phyloP scores from a whole-genome alignment of 192 early-diverging fungal species.

The Mortierella claussenii region DNA sequence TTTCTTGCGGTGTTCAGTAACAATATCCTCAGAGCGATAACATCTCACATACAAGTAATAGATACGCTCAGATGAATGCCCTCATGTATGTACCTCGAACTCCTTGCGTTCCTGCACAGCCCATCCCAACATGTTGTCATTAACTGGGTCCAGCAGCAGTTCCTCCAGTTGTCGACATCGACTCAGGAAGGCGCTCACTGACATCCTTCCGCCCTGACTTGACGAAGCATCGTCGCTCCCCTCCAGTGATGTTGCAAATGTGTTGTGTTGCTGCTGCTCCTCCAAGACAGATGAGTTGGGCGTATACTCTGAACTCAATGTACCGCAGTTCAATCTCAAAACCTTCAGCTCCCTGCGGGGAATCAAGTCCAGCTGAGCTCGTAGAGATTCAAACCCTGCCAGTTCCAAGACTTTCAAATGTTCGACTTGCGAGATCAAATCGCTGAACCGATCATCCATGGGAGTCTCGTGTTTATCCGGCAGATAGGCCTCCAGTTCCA shows the following conservation, averaged over 20 bases:
- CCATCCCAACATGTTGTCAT: constrained; percentile 43
- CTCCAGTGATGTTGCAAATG: no score
- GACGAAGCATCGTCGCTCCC: background rate
- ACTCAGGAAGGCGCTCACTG: constrained; percentile 29
- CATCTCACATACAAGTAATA: no score
- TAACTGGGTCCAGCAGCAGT: constrained; percentile 23
- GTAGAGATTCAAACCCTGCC: constrained; percentile 29
- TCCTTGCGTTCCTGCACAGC: constrained; percentile 39
- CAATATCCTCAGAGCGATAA: background rate
- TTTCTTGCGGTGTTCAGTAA: background rate
- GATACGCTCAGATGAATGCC: no score
- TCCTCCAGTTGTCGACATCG: constrained; percentile 42
- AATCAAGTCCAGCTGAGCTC: constrained; percentile 15
- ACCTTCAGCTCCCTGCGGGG: constrained; percentile 25
- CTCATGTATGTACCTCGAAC: constrained; percentile 13
- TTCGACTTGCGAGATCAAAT: constrained; percentile 26
- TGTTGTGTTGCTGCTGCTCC: background rate
- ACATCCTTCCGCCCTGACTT: constrained; percentile 7
- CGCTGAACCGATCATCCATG: constrained; percentile 20
- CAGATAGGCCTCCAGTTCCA: constrained; percentile 34
- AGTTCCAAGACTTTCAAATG: constrained; percentile 33
- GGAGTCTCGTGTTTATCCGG: constrained; percentile 32
- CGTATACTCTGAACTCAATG: background rate
- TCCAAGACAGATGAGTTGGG: background rate
- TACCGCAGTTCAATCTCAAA: constrained; percentile 40